These are phyloP conservation scores for Trichoderma simmonsii DNA, from an alignment of 2,329 filamentous ascomycete species.

Conservation along the genomic window DNA sequence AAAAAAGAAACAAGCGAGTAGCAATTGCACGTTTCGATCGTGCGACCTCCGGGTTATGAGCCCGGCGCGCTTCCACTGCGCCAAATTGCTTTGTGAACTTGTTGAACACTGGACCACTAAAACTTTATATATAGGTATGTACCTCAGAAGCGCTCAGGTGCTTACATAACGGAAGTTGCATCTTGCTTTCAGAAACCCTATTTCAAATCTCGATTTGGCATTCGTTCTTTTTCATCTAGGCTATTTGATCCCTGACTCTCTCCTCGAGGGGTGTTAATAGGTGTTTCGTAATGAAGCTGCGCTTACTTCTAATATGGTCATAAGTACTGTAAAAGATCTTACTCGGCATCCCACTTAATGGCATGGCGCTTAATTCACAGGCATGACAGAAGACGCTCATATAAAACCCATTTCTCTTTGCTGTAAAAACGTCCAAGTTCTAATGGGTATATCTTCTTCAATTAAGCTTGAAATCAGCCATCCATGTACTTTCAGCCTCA, in stretches of 20 bases:
- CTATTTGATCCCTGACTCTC: neutral
- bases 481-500: neutral
- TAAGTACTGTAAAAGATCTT: neutral
- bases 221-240: neutral
- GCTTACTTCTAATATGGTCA: neutral
- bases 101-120: neutral
- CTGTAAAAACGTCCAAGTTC: neutral
- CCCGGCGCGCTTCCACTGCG: conserved; percentile 31
- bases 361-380: neutral
- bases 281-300: neutral
- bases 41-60: conserved; percentile 31
- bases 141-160: neutral
- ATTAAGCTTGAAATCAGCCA: neutral
- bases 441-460: neutral
- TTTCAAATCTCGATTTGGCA: neutral
- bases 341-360: neutral
- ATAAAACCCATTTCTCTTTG: neutral
- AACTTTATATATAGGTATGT: neutral
- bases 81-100: conserved; percentile 27
- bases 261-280: neutral
- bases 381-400: neutral
- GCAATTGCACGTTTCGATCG: conserved; percentile 34
- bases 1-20: conserved; percentile 22
- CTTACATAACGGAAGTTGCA: neutral
- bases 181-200: neutral